A percentile compares a stretch with the other conserved stretches of the same genome.
These are phyloP conservation scores for Raddia guianensis DNA, from an alignment of 176 grass and related monocot species.

Conservation along the genomic window DNA sequence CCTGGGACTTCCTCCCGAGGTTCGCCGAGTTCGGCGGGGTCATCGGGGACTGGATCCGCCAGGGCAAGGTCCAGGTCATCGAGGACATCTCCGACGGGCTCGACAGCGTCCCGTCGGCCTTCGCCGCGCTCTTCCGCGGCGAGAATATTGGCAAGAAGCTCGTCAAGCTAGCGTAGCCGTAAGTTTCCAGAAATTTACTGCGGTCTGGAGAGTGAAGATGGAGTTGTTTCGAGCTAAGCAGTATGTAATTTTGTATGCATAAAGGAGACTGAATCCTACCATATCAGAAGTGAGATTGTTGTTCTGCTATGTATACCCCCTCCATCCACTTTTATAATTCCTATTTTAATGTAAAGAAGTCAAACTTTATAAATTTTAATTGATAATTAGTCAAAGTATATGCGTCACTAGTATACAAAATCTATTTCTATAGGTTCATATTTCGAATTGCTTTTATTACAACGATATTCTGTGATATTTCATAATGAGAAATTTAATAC, in stretches of 20 bases:
- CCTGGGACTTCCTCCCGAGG: conserved; percentile 42
- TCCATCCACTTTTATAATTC: too few relatives aligned
- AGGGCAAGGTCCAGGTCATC: conserved; percentile 36
- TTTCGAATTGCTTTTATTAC: too few relatives aligned
- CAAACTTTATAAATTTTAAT: too few relatives aligned
- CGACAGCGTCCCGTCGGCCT: conserved; percentile 49
- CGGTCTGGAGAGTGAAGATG: background rate
- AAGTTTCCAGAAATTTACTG: background rate
- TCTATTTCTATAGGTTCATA: too few relatives aligned
- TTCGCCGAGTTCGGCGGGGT: conserved; percentile 29
- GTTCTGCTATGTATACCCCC: background rate
- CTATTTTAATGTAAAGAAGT: too few relatives aligned
- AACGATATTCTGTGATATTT: too few relatives aligned
- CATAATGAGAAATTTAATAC: too few relatives aligned
- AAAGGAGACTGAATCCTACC: background rate
- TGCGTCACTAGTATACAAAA: too few relatives aligned
- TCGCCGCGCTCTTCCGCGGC: conserved; percentile 43
- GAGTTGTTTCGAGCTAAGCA: background rate
- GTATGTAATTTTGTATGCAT: background rate
- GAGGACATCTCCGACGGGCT: conserved; percentile 57
- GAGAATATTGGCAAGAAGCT: conserved; percentile 63
- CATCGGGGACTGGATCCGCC: conserved; percentile 37
- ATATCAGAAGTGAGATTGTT: background rate
- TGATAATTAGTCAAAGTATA: too few relatives aligned
- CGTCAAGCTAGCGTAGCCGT: conserved; percentile 37